Conservation (phyloP, 345 rosid genomes). For the Lumnitzera racemosa region DNA sequence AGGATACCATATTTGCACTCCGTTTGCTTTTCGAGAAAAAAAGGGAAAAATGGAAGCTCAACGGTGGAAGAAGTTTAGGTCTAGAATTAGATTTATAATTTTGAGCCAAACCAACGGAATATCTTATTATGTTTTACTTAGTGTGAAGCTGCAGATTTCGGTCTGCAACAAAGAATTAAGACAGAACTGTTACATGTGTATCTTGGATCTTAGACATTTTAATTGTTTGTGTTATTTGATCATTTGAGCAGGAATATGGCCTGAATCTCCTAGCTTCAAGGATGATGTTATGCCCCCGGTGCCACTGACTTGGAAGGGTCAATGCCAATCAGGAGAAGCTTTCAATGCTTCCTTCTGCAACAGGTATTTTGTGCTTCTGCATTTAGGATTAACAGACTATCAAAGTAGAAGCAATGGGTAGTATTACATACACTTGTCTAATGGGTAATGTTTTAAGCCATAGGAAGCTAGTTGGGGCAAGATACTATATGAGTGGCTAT, state of each 20-base stretch:
- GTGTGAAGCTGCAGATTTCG: not conserved
- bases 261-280: slow-evolving; percentile 44
- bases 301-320: slow-evolving; percentile 41
- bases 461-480: slow-evolving; percentile 55
- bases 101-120: not conserved
- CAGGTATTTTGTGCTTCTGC: slow-evolving; percentile 18
- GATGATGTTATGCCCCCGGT: slow-evolving; percentile 38
- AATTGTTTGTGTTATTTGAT: not conserved
- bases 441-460: slow-evolving; percentile 1
- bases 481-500: slow-evolving; percentile 40
- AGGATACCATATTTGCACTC: not conserved
- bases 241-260: slow-evolving; percentile 41
- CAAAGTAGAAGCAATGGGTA: not conserved
- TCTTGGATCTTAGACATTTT: not conserved
- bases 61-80: not conserved
- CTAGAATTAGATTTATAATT: not conserved
- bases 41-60: too few species aligned
- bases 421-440: not conserved
- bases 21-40: not conserved
- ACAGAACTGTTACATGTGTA: not conserved
- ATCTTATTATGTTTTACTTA: not conserved
- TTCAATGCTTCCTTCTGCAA: slow-evolving; percentile 44
- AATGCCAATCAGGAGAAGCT: slow-evolving; percentile 42
- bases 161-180: not conserved
- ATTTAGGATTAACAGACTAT: not conserved